Base-by-base conservation (phyloP, 2,329 filamentous ascomycete species). In the Nigrospora osmanthi region DNA sequence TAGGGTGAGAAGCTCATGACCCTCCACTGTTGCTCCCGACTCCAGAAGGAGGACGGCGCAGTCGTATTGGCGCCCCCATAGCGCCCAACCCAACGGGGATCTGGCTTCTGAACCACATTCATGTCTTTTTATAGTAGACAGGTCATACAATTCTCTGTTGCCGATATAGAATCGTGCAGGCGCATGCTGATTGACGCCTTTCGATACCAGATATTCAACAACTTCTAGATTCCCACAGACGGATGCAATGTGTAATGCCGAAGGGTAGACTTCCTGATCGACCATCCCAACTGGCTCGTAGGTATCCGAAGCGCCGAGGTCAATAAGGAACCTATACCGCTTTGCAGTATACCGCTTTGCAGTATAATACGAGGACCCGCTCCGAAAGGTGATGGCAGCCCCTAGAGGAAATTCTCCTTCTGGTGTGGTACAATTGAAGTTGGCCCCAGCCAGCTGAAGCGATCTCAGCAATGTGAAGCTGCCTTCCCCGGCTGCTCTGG, bases 161-260 rank as follows among this genome's bases (percentile, higher is more conserved):
- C 19, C 30, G 10, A 40, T 10, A 28, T 10, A 16, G 30, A 40
- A 6, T 0, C 30, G 11, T 32, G 28, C 28, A 17, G 38, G 30
- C 33, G 23, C 12, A 15, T 40, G 30, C 3, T 12, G n/a, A 4
- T 17, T 3, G n/a, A 28, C 11, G 7, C 38, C 30, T 4, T 14
- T 14, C 2, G 6, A 2, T 3, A 40, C 1, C 1, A 40, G 15
- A 14, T 2, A 13, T 4, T 0, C 5, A 4, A 31, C 2, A 10
- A 4, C 11, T 7, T 33, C 30, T 9, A 2, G 0, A 11, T 33
- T 6, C 11, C 11, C 15, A 1, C 6, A 2, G 4, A 31, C 13
- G 3, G 30, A 33, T 17, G 38, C 38, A 19, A 40, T 19, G 38
- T 40, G 38, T 14, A 40, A 14, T 14, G 30, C 38, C 10, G 38